A percentile compares a stretch with the other conserved stretches of the same genome.
Evolutionary conservation across 148 eudicot species (phyloP).

Genomic region (Chenopodium suecicum): DNA sequence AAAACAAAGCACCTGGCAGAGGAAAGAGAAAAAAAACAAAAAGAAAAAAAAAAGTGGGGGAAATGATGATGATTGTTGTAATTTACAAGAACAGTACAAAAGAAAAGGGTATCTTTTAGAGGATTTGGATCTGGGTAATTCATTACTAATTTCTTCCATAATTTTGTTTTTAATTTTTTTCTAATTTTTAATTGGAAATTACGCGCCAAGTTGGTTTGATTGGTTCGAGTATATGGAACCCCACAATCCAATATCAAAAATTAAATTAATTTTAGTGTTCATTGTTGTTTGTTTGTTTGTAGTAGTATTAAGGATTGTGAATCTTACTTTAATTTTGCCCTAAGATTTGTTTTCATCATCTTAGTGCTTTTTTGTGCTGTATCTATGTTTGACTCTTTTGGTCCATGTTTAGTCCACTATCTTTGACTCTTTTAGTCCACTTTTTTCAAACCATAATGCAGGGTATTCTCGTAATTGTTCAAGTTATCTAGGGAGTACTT

Average conservation of each 20-base stretch:
- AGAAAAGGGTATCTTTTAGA: conserved; percentile 28
- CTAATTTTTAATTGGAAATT: conserved; percentile 16
- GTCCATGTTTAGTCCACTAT: conserved; percentile 4
- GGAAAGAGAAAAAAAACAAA: conserved; percentile 10
- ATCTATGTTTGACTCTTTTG: conserved; percentile 13
- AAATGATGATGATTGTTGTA: neutral
- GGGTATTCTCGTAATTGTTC: no score
- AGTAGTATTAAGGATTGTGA: neutral
- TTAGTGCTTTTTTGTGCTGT: neutral
- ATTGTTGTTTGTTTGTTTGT: neutral
- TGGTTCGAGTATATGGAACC: neutral
- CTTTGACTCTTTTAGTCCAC: conserved; percentile 3
- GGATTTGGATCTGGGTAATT: conserved; percentile 31
- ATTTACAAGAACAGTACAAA: neutral
- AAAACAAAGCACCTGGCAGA: neutral
- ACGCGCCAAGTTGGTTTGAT: conserved; percentile 25
- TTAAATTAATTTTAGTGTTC: neutral
- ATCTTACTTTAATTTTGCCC: neutral
- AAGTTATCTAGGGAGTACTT: no score
- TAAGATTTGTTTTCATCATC: conserved; percentile 4
- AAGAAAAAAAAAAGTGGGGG: conserved; percentile 15
- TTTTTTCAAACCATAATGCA: neutral
- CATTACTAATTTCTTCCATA: neutral
- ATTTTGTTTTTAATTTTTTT: neutral
- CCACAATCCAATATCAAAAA: conserved; percentile 2